Conservation (phyloP, 805 yeast species). For the Saturnispora ahearnii region DNA sequence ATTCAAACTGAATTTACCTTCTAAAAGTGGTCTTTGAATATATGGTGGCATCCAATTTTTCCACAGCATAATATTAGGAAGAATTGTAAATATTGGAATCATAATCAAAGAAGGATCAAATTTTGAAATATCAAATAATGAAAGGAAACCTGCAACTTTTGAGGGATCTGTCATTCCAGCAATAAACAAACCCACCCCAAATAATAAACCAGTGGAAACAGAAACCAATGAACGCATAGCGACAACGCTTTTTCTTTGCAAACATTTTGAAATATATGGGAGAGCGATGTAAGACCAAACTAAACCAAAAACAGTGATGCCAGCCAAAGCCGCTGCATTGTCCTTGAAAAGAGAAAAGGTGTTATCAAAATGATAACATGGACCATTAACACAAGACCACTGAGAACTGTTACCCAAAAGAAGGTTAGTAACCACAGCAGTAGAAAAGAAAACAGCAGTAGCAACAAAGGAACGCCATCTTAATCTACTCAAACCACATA, state of each 20-base stretch:
- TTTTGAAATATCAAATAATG: conserved; percentile 27
- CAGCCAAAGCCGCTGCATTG: conserved; percentile 12
- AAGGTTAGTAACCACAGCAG: conserved; percentile 25
- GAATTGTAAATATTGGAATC: conserved; percentile 34
- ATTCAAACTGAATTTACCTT: conserved; percentile 19
- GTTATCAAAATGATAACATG: conserved; percentile 18
- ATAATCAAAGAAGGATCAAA: conserved; percentile 41
- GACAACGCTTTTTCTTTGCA: not conserved
- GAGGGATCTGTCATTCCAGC: conserved; percentile 39
- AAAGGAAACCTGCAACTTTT: conserved; percentile 39
- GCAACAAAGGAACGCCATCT: conserved; percentile 39
- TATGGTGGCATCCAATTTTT: conserved; percentile 14
- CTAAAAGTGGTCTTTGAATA: conserved; percentile 17
- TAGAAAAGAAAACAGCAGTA: conserved; percentile 29
- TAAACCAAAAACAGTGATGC: conserved; percentile 9
- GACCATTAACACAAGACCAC: not conserved
- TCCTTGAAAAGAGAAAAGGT: conserved; percentile 12
- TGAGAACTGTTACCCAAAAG: conserved; percentile 6
- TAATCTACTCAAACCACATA: conserved; percentile 39
- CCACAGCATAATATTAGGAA: conserved; percentile 39
- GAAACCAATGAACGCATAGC: conserved; percentile 7
- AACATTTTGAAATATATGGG: conserved; percentile 19
- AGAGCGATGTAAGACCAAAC: conserved; percentile 19
- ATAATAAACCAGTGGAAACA: conserved; percentile 24
- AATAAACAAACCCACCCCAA: conserved; percentile 39